phyloP scores from a whole-genome alignment of 2,329 filamentous ascomycete species.

The Hypoxylon sp. region DNA sequence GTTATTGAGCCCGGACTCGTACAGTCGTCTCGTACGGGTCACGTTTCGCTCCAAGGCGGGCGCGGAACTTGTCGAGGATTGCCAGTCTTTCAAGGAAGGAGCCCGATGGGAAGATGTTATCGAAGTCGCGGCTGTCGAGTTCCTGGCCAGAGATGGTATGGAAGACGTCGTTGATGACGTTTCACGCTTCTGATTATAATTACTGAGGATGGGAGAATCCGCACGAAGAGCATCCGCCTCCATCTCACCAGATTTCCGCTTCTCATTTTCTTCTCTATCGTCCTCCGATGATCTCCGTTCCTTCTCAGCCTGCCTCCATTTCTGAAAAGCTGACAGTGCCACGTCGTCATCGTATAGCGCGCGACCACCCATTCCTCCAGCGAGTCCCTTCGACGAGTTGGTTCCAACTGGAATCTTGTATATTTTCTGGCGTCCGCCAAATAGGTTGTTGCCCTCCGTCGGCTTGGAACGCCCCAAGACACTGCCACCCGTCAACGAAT shows the following conservation, averaged over 20 bases:
- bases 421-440: slow-evolving; percentile 95
- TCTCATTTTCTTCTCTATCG: slow-evolving; percentile 55
- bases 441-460: slow-evolving; percentile 90
- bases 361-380: slow-evolving; percentile 70
- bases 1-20: slow-evolving; percentile 84
- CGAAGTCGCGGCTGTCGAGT: slow-evolving; percentile 90
- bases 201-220: slow-evolving; percentile 69
- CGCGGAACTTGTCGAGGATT: slow-evolving; percentile 57
- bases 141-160: slow-evolving; percentile 73
- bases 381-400: slow-evolving; percentile 56
- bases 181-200: slow-evolving; percentile 81
- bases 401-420: slow-evolving; percentile 80
- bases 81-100: slow-evolving; percentile 64
- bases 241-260: slow-evolving; percentile 46
- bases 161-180: slow-evolving; percentile 89
- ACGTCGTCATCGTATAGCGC: slow-evolving; percentile 90
- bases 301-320: slow-evolving; percentile 72
- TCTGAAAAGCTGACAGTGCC: slow-evolving; percentile 84
- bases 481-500: slow-evolving; percentile 70
- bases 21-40: slow-evolving; percentile 80
- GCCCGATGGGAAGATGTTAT: slow-evolving; percentile 77
- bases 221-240: slow-evolving; percentile 55
- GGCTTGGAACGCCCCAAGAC: slow-evolving; percentile 89
- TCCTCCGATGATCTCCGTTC: slow-evolving; percentile 60
- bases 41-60: slow-evolving; percentile 71